Base-by-base conservation (phyloP, 2,329 filamentous ascomycete species). In the Aureobasidium pullulans region DNA sequence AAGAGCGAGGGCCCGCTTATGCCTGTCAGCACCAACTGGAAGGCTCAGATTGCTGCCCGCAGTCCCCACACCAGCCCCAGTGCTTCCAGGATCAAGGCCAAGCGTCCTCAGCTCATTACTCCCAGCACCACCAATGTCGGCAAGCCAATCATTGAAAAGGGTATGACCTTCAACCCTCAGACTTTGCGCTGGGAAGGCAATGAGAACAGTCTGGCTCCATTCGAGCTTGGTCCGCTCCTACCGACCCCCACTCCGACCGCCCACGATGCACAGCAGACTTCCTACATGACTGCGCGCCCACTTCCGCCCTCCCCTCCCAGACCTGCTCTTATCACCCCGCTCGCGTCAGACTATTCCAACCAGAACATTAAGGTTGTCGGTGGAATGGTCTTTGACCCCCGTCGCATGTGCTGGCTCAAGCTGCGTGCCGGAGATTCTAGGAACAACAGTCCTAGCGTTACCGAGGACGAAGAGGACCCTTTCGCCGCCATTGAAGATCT, bases 321-420 rank as follows among this genome's bases (percentile, higher is more conserved):
- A 80, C 78, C 90, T 9, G 91, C 93, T 6, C 81, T 99, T 16
- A 99, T 99, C 67, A 91, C 91, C 49, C 94, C 96, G 65, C 89
- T 96, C 53, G 64, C 68, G 43, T 66, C 66, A 64, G 89, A 88
- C 58, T 82, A 86, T 4, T 86, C 66, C 29, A 71, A 87, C 62
- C 89, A 93, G 68, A 92, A 90, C 62, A 88, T 96, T 13, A 92
- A 96, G 73, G 88, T 96, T 37, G 91, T 96, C 60, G 89, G 91
- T n/a, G 90, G 91, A 66, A 99, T 99, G 94, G 88, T 97, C 9
- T 99, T 97, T 71, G 94, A 99, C 70, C 94, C 94, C 3, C 87
- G 90, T 63, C 90, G 90, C 66, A 97, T 99, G 93, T 95, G 91
- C 72, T 99, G 94, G 94, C 81, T 97, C 60, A 96, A 96, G 73